These are phyloP conservation scores for Malus sieversii DNA, from an alignment of 306 rosid species.

Conservation along the genomic window DNA sequence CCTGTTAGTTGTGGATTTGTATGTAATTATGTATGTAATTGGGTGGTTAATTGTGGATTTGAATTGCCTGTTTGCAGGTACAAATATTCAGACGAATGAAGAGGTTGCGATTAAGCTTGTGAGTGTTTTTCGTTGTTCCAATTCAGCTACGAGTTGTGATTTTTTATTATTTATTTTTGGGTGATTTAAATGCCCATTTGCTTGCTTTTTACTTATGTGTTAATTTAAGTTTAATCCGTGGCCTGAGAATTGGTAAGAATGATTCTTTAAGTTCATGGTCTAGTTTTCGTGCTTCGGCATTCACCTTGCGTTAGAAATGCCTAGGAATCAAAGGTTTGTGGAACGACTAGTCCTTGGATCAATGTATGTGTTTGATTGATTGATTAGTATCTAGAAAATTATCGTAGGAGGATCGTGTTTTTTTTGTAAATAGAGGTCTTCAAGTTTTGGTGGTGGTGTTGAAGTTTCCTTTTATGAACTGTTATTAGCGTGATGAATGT, in stretches of 20 bases:
- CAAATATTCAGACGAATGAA: constrained; percentile 85
- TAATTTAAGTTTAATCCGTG: background rate
- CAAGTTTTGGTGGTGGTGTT: background rate
- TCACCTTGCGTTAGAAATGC: background rate
- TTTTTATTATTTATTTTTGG: background rate
- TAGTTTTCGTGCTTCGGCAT: background rate
- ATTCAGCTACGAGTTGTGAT: constrained; percentile 5
- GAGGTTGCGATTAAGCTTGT: constrained; percentile 98
- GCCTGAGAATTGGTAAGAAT: background rate
- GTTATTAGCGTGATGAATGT: background rate
- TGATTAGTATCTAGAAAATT: background rate
- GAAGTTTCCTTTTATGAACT: background rate
- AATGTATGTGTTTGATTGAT: background rate
- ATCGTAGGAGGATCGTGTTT: background rate
- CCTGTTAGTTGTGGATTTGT: background rate
- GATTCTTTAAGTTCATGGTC: background rate
- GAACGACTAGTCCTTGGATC: background rate
- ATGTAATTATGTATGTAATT: background rate
- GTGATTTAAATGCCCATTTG: background rate
- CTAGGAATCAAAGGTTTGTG: background rate
- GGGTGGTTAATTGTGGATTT: background rate
- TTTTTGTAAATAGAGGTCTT: background rate
- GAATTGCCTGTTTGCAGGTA: constrained; percentile 45
- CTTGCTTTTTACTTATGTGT: background rate
- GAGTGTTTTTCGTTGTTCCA: constrained; percentile 25